Base-by-base conservation (phyloP, 805 yeast genomes). In the Wickerhamomyces subpelliculosus region DNA sequence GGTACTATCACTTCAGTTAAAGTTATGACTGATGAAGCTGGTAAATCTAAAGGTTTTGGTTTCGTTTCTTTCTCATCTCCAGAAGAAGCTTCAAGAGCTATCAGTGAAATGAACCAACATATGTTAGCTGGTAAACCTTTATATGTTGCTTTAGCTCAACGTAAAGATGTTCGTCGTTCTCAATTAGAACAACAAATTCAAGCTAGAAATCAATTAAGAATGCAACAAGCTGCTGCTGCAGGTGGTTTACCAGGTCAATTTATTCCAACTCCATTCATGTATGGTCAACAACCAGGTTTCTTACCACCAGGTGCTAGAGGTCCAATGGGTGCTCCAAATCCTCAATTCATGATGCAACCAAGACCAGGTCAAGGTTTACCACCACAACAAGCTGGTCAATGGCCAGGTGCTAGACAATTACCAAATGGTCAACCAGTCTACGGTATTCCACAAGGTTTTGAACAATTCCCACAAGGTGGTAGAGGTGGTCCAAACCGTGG, bases 41-140 rank as follows among this genome's bases (percentile, higher is more conserved):
- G 95, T 56, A 87, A 87, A 71, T 87, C 97, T 48, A 90, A 86
- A 75, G 97, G 97, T 52, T 93, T 93, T 64, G 98, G 98, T 60
- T 93, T 93, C 64, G 98, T 93, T 54, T 88, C 98, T 72, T 93
- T 82, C 84, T 80, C 96, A 40, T 68, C 93, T 48, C 96, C 97
- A 60, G 98, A 93, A 68, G 98, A 93, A 78, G 98, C 98, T 54
- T 85, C 96, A 58, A 88, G 87, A 72, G 98, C 98, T 50, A 87
- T 90, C 64, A 76, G 90, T 55, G 98, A 90, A 75, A 89, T 90
- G 96, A 88, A 90, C 79, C 96, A 88, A 72, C 84, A 88, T 64
- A 84, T 90, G 82, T 78, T 93, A 55, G 81, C 79, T 54, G 87
- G 89, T 63, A 93, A 93, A 78, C 98, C 97, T 58, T 75, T 93